phyloP scores from a whole-genome alignment of 2,329 filamentous ascomycete genomes.

The Penicillium rolfsii region DNA sequence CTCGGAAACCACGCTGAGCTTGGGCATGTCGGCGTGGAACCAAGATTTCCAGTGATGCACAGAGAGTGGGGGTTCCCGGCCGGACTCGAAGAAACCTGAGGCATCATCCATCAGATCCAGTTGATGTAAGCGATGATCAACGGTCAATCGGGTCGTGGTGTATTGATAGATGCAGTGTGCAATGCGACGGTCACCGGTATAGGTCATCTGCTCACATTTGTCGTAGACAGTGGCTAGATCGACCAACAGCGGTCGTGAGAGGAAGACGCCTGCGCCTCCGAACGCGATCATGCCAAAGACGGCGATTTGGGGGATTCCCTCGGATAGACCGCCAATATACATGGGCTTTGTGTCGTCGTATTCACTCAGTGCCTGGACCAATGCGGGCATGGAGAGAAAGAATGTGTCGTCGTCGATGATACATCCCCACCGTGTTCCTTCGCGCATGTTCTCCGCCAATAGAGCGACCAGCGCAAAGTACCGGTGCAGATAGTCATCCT shows the following conservation, averaged over 20 bases:
- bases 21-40: conserved; percentile 56
- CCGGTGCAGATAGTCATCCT: conserved; percentile 50
- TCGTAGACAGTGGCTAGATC: conserved; percentile 55
- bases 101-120: conserved; percentile 60
- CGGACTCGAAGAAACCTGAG: conserved; percentile 64
- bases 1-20: conserved; percentile 54
- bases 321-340: conserved; percentile 63
- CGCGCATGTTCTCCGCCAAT: conserved; percentile 50
- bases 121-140: conserved; percentile 61
- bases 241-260: conserved; percentile 57
- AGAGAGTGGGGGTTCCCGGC: conserved; percentile 55
- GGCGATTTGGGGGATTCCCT: conserved; percentile 57
- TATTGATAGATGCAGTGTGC: conserved; percentile 61
- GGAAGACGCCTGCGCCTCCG: conserved; percentile 63
- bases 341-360: conserved; percentile 55
- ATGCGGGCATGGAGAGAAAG: conserved; percentile 58
- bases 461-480: conserved; percentile 61
- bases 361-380: conserved; percentile 53
- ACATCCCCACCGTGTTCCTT: conserved; percentile 58
- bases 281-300: conserved; percentile 63
- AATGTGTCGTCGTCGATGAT: conserved; percentile 68
- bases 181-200: conserved; percentile 60
- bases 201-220: conserved; percentile 53
- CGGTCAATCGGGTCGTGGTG: conserved; percentile 58
- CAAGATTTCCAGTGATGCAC: conserved; percentile 68